A percentile compares a stretch with the other conserved stretches of the same genome.
phyloP scores from a whole-genome alignment of 345 rosid genomes.

The Stellera chamaejasme region DNA sequence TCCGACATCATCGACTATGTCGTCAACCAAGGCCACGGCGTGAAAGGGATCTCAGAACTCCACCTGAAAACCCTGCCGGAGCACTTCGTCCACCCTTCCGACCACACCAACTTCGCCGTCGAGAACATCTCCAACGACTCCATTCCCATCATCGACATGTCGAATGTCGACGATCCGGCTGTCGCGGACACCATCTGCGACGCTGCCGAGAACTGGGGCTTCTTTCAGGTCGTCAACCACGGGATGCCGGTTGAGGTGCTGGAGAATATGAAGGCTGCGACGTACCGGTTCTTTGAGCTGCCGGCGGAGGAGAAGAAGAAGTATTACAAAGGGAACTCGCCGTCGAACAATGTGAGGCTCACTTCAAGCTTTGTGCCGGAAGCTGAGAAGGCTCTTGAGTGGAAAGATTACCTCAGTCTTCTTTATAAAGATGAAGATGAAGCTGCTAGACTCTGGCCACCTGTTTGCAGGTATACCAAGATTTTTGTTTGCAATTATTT shows the following conservation, averaged over 20 bases:
- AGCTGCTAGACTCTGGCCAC: conserved; percentile 24
- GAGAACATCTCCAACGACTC: conserved; percentile 4
- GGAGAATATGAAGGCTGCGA: conserved; percentile 16
- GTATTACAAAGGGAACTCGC: conserved; percentile 18
- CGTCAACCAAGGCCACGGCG: conserved; percentile 21
- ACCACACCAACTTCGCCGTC: conserved; percentile 6
- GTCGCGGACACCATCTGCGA: conserved; percentile 20
- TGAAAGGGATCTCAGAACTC: conserved; percentile 23
- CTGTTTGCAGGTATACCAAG: conserved; percentile 24
- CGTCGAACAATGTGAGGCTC: conserved; percentile 15
- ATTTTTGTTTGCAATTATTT: too few species aligned
- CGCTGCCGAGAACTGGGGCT: conserved; percentile 28
- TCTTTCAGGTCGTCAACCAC: conserved; percentile 18
- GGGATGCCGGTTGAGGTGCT: conserved; percentile 19
- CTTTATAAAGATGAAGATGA: conserved; percentile 22
- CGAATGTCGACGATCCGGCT: conserved; percentile 12
- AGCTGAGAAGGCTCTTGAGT: conserved; percentile 25
- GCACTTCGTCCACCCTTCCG: conserved; percentile 19
- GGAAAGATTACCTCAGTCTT: conserved; percentile 32
- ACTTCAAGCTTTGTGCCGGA: conserved; percentile 23
- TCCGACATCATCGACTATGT: conserved; percentile 13
- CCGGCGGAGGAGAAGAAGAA: conserved; percentile 21
- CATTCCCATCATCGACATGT: conserved; percentile 24
- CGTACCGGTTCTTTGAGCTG: conserved; percentile 17
- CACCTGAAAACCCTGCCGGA: conserved; percentile 20